A percentile compares a stretch with the other conserved stretches of the same genome.
phyloP scores from a whole-genome alignment of 2,329 filamentous ascomycete genomes.

The Salinomyces thailandicus region DNA sequence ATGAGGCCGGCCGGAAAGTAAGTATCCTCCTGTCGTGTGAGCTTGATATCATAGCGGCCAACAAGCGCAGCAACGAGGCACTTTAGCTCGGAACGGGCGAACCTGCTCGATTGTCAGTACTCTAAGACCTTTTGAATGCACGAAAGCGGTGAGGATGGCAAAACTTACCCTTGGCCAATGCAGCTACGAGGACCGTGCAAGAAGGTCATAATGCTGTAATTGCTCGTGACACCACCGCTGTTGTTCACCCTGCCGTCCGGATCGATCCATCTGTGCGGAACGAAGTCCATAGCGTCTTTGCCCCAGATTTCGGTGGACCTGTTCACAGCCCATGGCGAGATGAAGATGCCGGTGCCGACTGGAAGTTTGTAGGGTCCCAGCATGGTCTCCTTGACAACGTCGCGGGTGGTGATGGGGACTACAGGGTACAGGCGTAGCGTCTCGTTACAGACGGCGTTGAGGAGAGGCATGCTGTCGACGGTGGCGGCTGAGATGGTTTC shows the following conservation, averaged over 20 bases:
- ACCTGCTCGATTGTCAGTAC: conserved; percentile 3
- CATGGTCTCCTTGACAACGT: conserved; percentile 33
- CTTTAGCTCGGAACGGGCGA: conserved; percentile 20
- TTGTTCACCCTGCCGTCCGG: conserved; percentile 24
- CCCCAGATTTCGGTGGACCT: conserved; percentile 35
- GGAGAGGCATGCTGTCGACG: conserved; percentile 35
- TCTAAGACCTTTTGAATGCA: no score
- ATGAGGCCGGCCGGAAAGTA: not conserved
- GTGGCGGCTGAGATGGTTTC: conserved; percentile 19
- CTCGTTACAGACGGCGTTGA: conserved; percentile 39
- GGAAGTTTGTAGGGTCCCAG: conserved; percentile 31
- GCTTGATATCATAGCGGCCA: conserved; percentile 11
- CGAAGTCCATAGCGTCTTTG: conserved; percentile 30
- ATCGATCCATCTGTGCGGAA: conserved; percentile 38
- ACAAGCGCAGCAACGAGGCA: conserved; percentile 18
- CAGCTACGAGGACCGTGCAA: conserved; percentile 29
- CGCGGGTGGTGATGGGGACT: conserved; percentile 38
- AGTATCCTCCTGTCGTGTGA: not conserved
- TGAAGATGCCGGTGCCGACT: conserved; percentile 28
- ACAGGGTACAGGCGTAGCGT: conserved; percentile 37
- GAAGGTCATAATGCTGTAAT: conserved; percentile 34
- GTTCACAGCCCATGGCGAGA: conserved; percentile 35
- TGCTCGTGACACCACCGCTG: conserved; percentile 28
- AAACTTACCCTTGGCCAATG: conserved; percentile 16
- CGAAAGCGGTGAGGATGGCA: not conserved